Percentiles rank a stretch among this genome's conserved stretches.
Evolutionary conservation across 345 rosid genomes (phyloP).

Genomic region (Heritiera littoralis): DNA sequence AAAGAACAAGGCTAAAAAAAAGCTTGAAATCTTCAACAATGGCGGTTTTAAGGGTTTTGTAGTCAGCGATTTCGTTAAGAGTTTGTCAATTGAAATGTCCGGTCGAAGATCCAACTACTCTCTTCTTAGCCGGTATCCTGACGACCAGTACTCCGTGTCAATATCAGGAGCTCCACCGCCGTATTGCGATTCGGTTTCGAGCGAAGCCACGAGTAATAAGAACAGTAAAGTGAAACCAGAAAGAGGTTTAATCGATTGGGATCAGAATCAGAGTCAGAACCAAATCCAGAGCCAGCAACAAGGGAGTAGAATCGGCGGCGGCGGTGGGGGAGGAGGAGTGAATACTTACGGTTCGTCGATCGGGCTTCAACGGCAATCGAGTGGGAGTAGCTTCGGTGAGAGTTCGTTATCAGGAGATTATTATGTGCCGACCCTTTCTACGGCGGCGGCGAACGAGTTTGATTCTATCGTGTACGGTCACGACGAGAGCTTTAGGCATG

Average conservation of each 20-base stretch:
- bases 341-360: conserved; percentile 51
- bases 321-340: conserved; percentile 23
- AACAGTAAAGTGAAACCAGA: conserved; percentile 45
- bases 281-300: conserved; percentile 45
- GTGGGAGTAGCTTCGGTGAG: conserved; percentile 98
- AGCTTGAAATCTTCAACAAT: conserved; percentile 42
- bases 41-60: conserved; percentile 49
- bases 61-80: conserved; percentile 21
- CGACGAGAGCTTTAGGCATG: conserved; percentile 51
- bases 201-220: conserved; percentile 44
- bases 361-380: conserved; percentile 87
- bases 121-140: conserved; percentile 73
- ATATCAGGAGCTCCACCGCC: conserved; percentile 49
- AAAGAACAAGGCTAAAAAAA: conserved; percentile 19
- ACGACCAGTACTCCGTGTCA: conserved; percentile 59
- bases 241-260: conserved; percentile 69
- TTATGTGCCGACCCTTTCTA: conserved; percentile 58
- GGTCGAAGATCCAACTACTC: conserved; percentile 89
- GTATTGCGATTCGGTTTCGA: conserved; percentile 64
- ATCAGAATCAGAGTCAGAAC: conserved; percentile 44
- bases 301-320: conserved; percentile 43
- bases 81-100: conserved; percentile 74
- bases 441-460: conserved; percentile 65
- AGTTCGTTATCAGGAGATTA: conserved; percentile 94
- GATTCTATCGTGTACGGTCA: conserved; percentile 57